Evolutionary conservation across 768 basidiomycete genomes (phyloP), one percentile per base, ranked within the genome.

Genomic region (Brasilioporus rufonigricans): DNA sequence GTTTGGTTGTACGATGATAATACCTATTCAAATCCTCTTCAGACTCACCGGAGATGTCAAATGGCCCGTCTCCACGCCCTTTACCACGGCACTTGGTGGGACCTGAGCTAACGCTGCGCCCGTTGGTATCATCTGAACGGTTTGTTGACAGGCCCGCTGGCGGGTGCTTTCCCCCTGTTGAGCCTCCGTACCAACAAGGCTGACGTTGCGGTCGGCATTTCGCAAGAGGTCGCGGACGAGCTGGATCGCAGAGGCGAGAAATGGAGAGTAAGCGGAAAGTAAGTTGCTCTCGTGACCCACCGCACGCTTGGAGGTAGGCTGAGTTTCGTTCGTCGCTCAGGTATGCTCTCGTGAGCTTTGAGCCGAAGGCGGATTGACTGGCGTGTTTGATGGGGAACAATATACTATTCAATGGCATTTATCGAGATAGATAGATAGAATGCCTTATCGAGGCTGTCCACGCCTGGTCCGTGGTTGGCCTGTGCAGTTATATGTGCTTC

Each of bases 121-220:
- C 3, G 23, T 5, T 9, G n/a, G 16, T n/a, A 24, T 24, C 19
- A 40, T 48, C 55, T 61, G 19, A 67, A 19, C 6, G 45, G 13
- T 18, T 3, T 23, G 0, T 64, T 24, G 27, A 48, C 61, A 86
- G 91, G 93, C 5, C 89, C 91, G 2, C 71, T 98, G 11, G 82
- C 83, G 0, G 89, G 90, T 1, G 74, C 85, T 10, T 90, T 96
- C 73, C 87, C 89, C 0, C 66, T 97, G 9, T 73, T 98, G 24
- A 92, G 91, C 64, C 73, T 98, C 55, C 81, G 96, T 18, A 98
- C 96, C 1, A 92, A 89, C 76, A 99, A 99, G 70, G 96, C 96
- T 0, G 94, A 98, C 65, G 93, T 97, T 2, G 89, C 86, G 7
- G 92, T 91, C 24, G 96, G 93, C 0, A 77, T 99, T 39, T 14